phyloP scores from a whole-genome alignment of 2,329 filamentous ascomycete species.

The Pestalotiopsis sp. region DNA sequence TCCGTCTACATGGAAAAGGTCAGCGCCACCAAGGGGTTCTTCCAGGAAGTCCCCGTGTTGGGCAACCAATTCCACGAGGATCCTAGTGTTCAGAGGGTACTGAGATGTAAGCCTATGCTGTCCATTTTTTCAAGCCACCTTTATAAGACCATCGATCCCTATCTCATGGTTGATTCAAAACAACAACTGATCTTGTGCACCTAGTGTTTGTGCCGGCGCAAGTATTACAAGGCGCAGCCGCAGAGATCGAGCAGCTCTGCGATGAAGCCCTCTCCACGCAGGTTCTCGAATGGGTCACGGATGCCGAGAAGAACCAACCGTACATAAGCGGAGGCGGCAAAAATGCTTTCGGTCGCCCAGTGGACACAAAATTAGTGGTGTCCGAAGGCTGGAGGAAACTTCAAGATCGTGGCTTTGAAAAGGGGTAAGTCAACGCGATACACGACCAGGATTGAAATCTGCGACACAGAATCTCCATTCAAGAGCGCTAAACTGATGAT shows the following conservation, averaged over 20 bases:
- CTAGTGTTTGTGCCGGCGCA: slow-evolving; percentile 49
- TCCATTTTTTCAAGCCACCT: no score
- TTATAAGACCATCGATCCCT: no score
- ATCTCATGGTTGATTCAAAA: not conserved
- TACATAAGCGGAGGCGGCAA: slow-evolving; percentile 56
- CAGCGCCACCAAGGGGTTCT: slow-evolving; percentile 27
- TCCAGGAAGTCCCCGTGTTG: slow-evolving; percentile 18
- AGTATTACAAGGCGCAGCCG: slow-evolving; percentile 37
- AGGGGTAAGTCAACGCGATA: slow-evolving; percentile 39
- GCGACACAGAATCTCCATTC: not conserved
- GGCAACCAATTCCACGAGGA: slow-evolving; percentile 23
- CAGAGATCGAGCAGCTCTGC: slow-evolving; percentile 48
- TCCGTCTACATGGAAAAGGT: slow-evolving; percentile 22
- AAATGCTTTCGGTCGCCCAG: slow-evolving; percentile 60
- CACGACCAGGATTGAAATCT: not conserved
- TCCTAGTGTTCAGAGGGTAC: slow-evolving; percentile 18
- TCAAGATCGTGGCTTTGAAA: slow-evolving; percentile 57
- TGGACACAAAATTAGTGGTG: slow-evolving; percentile 58
- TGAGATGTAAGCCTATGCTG: slow-evolving; percentile 21
- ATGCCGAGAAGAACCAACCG: slow-evolving; percentile 66
- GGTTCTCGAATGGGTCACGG: slow-evolving; percentile 58
- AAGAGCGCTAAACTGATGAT: slow-evolving; percentile 19
- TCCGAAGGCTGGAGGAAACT: slow-evolving; percentile 66
- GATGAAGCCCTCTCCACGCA: slow-evolving; percentile 52
- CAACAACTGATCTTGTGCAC: not conserved